These are phyloP conservation scores for Closterium sp. DNA, from an alignment of 139 green algal species.

Conservation along the genomic window DNA sequence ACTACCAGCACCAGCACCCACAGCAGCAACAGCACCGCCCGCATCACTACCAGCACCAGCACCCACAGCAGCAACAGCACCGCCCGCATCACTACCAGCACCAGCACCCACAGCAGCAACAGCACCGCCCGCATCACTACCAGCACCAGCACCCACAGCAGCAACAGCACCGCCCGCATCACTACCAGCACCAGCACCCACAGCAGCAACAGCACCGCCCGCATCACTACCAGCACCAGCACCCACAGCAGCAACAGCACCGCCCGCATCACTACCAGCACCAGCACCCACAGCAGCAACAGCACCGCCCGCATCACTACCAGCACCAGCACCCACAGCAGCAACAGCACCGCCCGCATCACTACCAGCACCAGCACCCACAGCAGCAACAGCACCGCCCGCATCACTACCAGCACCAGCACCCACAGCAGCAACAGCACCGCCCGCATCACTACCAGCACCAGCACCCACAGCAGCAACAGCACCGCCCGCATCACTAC, in stretches of 20 bases:
- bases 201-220: not conserved
- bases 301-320: not conserved
- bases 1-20: not conserved
- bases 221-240: not conserved
- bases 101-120: not conserved
- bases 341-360: not conserved
- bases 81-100: not conserved
- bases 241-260: not conserved
- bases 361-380: not conserved
- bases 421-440: not conserved
- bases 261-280: not conserved
- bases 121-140: not conserved
- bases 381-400: not conserved
- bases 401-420: not conserved
- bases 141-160: not conserved
- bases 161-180: not conserved
- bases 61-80: not conserved
- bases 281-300: not conserved
- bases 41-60: not conserved
- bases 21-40: not conserved
- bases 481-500: not conserved
- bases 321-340: not conserved
- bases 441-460: not conserved
- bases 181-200: not conserved
- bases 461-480: not conserved